A percentile compares a stretch with the other conserved stretches of the same genome.
Evolutionary conservation across 2,329 filamentous ascomycete species (phyloP).

Genomic region (Rasamsonia emersonii): DNA sequence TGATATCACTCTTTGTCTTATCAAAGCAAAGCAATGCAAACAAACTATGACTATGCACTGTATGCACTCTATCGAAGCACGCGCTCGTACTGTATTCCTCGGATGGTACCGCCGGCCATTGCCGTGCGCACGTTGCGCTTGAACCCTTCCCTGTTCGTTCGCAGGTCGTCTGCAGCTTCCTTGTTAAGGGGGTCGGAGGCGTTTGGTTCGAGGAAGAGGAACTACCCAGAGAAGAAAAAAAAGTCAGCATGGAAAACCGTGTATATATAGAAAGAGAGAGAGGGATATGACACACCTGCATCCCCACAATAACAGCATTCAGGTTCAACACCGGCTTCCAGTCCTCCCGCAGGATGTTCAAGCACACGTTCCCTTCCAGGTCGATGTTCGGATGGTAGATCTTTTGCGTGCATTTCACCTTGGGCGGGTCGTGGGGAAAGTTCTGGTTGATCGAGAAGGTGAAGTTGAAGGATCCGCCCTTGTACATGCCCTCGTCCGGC

Average conservation of each 20-base stretch:
- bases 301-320: conserved; percentile 89
- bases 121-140: conserved; percentile 79
- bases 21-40: conserved; percentile 1
- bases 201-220: conserved; percentile 95
- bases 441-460: conserved; percentile 86
- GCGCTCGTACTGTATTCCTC: conserved; percentile 65
- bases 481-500: conserved; percentile 63
- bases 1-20: no score
- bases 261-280: not conserved
- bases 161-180: conserved; percentile 88
- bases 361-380: conserved; percentile 90
- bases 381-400: conserved; percentile 99
- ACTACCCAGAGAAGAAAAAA: conserved; percentile 44
- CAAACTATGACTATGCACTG: conserved; percentile 11
- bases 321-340: conserved; percentile 98
- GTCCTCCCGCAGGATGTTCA: conserved; percentile 95
- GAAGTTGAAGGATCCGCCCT: conserved; percentile 78
- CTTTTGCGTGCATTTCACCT: conserved; percentile 94
- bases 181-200: conserved; percentile 97
- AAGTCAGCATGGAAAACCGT: not conserved
- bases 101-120: conserved; percentile 73
- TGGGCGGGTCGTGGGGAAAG: conserved; percentile 95
- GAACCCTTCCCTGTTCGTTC: conserved; percentile 77
- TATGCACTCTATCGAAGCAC: conserved; percentile 71
- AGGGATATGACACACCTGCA: conserved; percentile 54